Evolutionary conservation across 2,329 filamentous ascomycete species (phyloP).

Genomic region (Leptographium procerum): DNA sequence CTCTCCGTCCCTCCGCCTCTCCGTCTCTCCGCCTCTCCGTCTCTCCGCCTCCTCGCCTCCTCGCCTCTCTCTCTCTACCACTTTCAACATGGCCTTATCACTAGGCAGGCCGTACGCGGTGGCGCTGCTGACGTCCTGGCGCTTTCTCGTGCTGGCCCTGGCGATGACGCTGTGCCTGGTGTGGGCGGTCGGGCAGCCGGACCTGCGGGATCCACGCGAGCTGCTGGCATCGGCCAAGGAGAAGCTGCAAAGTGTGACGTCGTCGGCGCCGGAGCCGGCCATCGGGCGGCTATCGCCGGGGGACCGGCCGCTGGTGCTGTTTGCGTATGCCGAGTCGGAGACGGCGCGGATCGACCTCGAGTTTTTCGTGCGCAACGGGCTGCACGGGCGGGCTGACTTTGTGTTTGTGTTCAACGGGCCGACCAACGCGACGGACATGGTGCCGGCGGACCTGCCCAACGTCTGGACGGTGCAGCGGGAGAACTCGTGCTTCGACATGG

Average conservation of each 20-base stretch:
- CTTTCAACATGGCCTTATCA: not conserved
- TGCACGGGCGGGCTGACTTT: conserved; percentile 26
- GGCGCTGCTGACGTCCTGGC: not conserved
- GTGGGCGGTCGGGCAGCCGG: not conserved
- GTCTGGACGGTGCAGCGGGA: conserved; percentile 19
- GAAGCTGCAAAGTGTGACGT: not conserved
- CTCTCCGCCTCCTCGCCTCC: not conserved
- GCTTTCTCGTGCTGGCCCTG: not conserved
- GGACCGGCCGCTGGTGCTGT: conserved; percentile 19
- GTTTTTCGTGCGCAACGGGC: conserved; percentile 25
- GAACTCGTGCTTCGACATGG: conserved; percentile 25
- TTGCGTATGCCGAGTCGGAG: conserved; percentile 24
- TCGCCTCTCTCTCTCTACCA: not conserved
- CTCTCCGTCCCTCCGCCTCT: too few species aligned
- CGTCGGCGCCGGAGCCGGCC: not conserved
- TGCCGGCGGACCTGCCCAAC: conserved; percentile 19
- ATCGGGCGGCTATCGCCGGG: not conserved
- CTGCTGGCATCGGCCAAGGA: not conserved
- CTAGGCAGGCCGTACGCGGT: not conserved
- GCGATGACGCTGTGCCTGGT: not conserved
- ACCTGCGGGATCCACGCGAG: not conserved
- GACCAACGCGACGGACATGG: conserved; percentile 14
- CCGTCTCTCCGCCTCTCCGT: too few species aligned
- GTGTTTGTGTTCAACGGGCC: conserved; percentile 27
- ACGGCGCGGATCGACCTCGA: conserved; percentile 20